Percentiles rank a stretch among this genome's conserved stretches.
Conservation (phyloP, 495 filamentous ascomycete genomes). For the Neurospora sublineolata region DNA sequence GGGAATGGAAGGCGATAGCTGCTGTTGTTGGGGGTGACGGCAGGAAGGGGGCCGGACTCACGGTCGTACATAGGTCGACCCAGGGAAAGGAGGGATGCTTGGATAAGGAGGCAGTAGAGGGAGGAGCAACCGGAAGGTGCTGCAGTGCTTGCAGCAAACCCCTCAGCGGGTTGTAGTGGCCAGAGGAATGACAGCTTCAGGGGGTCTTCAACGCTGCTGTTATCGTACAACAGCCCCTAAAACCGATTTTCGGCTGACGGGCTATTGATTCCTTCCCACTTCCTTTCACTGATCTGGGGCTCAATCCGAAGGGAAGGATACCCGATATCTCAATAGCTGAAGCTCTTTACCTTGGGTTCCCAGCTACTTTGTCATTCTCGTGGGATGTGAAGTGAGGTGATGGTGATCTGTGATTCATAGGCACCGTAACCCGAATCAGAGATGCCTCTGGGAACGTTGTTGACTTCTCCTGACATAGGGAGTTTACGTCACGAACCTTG, state of each 20-base stretch:
- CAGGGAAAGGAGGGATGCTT: not conserved
- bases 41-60: conserved; percentile 8
- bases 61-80: not conserved
- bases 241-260: not conserved
- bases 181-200: not conserved
- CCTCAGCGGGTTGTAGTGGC: not conserved
- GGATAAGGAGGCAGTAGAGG: not conserved
- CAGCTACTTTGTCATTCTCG: not conserved
- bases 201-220: not conserved
- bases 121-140: not conserved
- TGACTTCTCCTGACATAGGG: not conserved
- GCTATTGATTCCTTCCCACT: not conserved
- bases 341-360: not conserved
- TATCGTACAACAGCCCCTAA: not conserved
- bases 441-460: not conserved
- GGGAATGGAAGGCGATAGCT: conserved; percentile 3
- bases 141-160: not conserved
- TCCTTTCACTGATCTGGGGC: not conserved
- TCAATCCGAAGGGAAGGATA: not conserved
- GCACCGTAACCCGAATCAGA: not conserved
- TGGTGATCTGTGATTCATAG: not conserved
- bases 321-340: not conserved
- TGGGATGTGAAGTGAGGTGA: not conserved
- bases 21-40: conserved; percentile 17
- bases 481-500: not conserved